phyloP scores from a whole-genome alignment of 805 yeast species.

The Lipomyces lipofer region DNA sequence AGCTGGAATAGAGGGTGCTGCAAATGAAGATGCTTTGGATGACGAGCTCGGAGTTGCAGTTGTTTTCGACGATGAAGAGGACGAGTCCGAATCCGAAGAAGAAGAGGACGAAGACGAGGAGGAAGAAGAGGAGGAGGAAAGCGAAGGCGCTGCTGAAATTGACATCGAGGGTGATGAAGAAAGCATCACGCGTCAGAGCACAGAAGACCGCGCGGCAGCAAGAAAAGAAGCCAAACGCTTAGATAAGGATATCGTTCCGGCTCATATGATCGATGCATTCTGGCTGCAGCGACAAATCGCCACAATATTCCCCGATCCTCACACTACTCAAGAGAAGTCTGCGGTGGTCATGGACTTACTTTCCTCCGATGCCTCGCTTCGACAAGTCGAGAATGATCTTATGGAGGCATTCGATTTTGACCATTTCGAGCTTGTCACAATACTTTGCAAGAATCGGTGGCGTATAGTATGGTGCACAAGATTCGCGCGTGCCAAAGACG shows the following conservation, averaged over 20 bases:
- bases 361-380: constrained; percentile 41
- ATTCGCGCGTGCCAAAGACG: constrained; percentile 43
- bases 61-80: constrained; percentile 48
- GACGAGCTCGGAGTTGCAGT: constrained; percentile 49
- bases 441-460: constrained; percentile 52
- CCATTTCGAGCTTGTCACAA: constrained; percentile 50
- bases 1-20: constrained; percentile 29
- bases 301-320: constrained; percentile 43
- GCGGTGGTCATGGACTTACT: constrained; percentile 46
- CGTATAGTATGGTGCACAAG: constrained; percentile 57
- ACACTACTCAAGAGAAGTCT: constrained; percentile 45
- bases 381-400: constrained; percentile 56
- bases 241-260: constrained; percentile 35
- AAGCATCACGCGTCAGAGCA: too few relatives aligned
- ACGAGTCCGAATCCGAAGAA: constrained; percentile 35
- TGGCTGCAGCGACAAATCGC: constrained; percentile 59
- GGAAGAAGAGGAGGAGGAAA: constrained; percentile 36
- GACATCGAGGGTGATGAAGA: constrained; percentile 25
- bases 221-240: constrained; percentile 4
- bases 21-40: constrained; percentile 32
- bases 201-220: too few relatives aligned
- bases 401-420: constrained; percentile 53
- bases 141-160: constrained; percentile 33
- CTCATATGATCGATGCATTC: constrained; percentile 48
- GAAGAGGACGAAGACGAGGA: constrained; percentile 39